Percentiles rank a stretch among this genome's conserved stretches.
Evolutionary conservation across 768 basidiomycete species (phyloP).

Genomic region (Leccinum fibrillosum): DNA sequence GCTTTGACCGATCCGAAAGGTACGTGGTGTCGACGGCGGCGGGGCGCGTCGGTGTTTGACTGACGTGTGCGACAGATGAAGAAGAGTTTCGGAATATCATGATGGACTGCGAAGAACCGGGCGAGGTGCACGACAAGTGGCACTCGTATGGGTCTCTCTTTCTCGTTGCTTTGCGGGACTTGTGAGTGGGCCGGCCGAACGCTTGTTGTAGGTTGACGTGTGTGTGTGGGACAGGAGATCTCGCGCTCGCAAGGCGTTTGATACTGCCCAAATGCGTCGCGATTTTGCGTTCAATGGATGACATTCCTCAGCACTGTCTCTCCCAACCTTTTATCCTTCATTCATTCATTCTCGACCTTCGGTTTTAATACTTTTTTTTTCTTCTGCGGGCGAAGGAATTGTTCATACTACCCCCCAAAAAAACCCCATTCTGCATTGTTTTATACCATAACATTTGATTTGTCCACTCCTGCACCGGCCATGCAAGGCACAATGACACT

Average conservation of each 20-base stretch:
- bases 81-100: slow-evolving; percentile 10
- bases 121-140: slow-evolving; percentile 17
- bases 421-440: slow-evolving; percentile 2
- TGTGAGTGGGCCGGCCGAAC: slow-evolving; percentile 9
- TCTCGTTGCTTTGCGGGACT: slow-evolving; percentile 13
- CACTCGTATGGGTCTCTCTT: slow-evolving; percentile 17
- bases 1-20: slow-evolving; percentile 21
- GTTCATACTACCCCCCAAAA: slow-evolving; percentile 1
- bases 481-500: slow-evolving; percentile 1
- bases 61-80: slow-evolving; percentile 11
- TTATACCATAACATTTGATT: slow-evolving; percentile 1
- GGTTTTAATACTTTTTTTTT: background rate
- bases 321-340: background rate
- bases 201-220: background rate
- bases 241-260: slow-evolving; percentile 12
- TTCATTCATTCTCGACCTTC: background rate
- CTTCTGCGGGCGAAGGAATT: background rate
- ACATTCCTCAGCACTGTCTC: background rate
- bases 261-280: slow-evolving; percentile 26
- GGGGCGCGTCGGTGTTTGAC: background rate
- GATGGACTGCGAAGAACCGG: slow-evolving; percentile 17
- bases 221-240: background rate
- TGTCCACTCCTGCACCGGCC: background rate
- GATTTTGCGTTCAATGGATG: slow-evolving; percentile 32
- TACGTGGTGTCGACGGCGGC: background rate